Evolutionary conservation across 1,284 basidiomycete species (phyloP), one percentile per base, ranked within the genome.

Genomic region (Leccinum ponderosum): DNA sequence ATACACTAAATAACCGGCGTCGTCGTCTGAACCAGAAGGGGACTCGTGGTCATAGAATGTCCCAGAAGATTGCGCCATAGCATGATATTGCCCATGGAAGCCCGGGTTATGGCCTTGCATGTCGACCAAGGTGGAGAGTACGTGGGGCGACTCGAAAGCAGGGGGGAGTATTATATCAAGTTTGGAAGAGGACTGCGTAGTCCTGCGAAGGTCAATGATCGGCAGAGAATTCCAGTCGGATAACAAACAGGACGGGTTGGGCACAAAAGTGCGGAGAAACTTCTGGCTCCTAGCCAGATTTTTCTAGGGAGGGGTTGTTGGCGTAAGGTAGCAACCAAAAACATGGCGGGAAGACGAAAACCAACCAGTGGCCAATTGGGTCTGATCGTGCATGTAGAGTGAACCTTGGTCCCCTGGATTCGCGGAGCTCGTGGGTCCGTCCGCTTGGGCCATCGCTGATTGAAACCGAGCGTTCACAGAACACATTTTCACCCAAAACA

Each of bases 1-100:
- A 66, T 70, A 77, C n/a, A 3, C 29, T 11, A 59, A 55, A 58
- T 75, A 73, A 47, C 50, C 42, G 47, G 17, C 48, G 37, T 81
- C 83, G 63, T 84, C 83, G 60, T 84, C 83, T 59, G 82, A 84
- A 54, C 76, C 78, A 12, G 80, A 78, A 67, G 77, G 74, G 25
- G 83, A 84, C 22, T 74, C 77, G 35, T 68, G 77, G 62, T 82
- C 81, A 58, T 79, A 61, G 54, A 66, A 62, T 53, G 64, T 51
- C 61, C 64, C 69, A 58, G 65, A 65, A 51, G 71, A 59, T 65
- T 74, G 71, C 62, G 70, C 67, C 67, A 69, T 65, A 65, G 62
- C 61, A 60, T 60, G 52, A 37, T 68, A 48, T 51, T 61, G 61
- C 9, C 60, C 66, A 47, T 64, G 59, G 53, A 56, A 31, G 44